These are phyloP conservation scores for Imleria badia DNA, from an alignment of 768 basidiomycete genomes.

Conservation along the genomic window DNA sequence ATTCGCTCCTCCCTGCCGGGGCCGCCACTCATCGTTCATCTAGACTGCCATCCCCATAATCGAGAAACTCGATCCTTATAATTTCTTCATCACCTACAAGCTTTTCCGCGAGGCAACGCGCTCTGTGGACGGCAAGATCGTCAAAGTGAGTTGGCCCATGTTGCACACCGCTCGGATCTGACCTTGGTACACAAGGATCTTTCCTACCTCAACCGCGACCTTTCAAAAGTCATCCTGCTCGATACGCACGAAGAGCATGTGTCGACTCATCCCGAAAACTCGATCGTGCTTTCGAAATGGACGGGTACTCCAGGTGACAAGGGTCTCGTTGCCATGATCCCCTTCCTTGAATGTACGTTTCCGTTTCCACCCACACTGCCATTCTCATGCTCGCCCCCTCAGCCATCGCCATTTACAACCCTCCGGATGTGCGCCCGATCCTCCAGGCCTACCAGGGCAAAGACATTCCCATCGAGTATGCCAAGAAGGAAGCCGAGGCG, in stretches of 20 bases:
- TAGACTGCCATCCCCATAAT: slow-evolving; percentile 87
- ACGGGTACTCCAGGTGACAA: slow-evolving; percentile 71
- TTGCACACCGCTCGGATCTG: background rate
- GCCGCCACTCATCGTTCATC: background rate
- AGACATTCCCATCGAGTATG: slow-evolving; percentile 87
- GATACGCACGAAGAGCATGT: slow-evolving; percentile 84
- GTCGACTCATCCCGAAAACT: slow-evolving; percentile 85
- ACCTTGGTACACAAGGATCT: slow-evolving; percentile 59
- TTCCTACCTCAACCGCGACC: slow-evolving; percentile 91
- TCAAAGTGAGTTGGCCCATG: slow-evolving; percentile 58
- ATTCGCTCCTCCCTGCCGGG: background rate
- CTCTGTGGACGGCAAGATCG: slow-evolving; percentile 74
- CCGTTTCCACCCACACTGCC: background rate
- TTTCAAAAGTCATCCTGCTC: slow-evolving; percentile 83
- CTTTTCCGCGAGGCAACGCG: slow-evolving; percentile 94
- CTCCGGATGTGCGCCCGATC: slow-evolving; percentile 84
- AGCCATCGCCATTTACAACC: slow-evolving; percentile 94
- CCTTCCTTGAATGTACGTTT: slow-evolving; percentile 88
- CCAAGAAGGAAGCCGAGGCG: slow-evolving; percentile 79
- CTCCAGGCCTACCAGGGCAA: slow-evolving; percentile 83
- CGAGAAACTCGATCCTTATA: slow-evolving; percentile 93
- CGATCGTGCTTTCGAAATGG: slow-evolving; percentile 84
- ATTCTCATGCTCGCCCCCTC: background rate
- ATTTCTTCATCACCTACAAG: slow-evolving; percentile 83
- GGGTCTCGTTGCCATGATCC: slow-evolving; percentile 87